Evolutionary conservation across 257 asterid genomes (phyloP), one percentile per base, ranked within the genome.

Genomic region (Ligustrum vulgare): DNA sequence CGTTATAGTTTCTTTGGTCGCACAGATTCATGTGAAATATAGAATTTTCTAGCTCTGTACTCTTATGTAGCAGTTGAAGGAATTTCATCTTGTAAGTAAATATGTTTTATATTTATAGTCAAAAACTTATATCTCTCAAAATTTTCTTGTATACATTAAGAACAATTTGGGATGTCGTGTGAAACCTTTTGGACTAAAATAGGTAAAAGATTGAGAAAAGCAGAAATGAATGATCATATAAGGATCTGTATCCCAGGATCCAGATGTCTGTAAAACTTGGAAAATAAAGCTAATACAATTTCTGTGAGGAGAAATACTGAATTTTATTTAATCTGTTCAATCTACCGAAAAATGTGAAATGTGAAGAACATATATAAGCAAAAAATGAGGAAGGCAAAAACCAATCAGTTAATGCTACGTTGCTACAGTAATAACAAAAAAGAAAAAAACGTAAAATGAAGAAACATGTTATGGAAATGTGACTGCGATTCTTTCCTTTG

Each of bases 1-100:
- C 93, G 97, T 74, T 93, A 91, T 75, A 84, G 84, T 22, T 70
- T 93, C 73, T 93, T 93, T 71, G 97, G 98, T 45, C 94, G 94
- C 74, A 54, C 97, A 6, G 97, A 94, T 67, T 83, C 98, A 28
- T 94, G 97, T 80, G 97, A 94, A 23, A 64, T 94, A 80, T 89
- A 88, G 82, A 73, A 41, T 22, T 39, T 70, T 45, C 74, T 23
- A 74, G 22, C 36, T 73, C 56, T 75, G 33, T 72, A 67, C 79
- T 58, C 68, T 34, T 33, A 72, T 81, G 69, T 76, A 41, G 72
- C 47, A 69, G 51, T 15, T 58, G n/a, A 23, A 37, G 74, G 31
- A 70, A 64, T 25, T 58, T 73, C n/a, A 36, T 71, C 69, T 37
- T 75, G 77, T 63, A 80, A 79, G 82, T 77, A 74, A 47, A 74